These are phyloP conservation scores for Gentiana macrophylla DNA, from an alignment of 257 asterid genomes.

Conservation along the genomic window DNA sequence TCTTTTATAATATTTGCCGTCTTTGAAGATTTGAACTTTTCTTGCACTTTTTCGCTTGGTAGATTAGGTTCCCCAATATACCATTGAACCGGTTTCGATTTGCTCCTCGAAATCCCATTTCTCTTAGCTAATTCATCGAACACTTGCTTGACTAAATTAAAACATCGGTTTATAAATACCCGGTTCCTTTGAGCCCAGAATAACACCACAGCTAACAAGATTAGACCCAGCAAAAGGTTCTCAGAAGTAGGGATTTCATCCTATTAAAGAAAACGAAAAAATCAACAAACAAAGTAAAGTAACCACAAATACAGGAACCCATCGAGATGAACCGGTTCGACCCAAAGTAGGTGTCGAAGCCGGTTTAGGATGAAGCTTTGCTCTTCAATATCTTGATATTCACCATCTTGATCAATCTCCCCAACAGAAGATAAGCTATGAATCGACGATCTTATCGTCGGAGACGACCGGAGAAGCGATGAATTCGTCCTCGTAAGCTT, in stretches of 20 bases:
- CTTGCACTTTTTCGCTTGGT: slow-evolving; percentile 3
- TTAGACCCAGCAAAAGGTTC: slow-evolving; percentile 46
- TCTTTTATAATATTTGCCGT: slow-evolving; percentile 31
- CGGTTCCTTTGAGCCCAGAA: slow-evolving; percentile 39
- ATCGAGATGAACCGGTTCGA: slow-evolving; percentile 8
- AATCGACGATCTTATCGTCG: slow-evolving; percentile 70
- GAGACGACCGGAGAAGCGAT: slow-evolving; percentile 90
- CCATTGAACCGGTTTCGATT: slow-evolving; percentile 67
- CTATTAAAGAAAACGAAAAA: slow-evolving; percentile 36
- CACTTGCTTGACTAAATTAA: slow-evolving; percentile 23
- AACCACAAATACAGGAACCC: slow-evolving; percentile 35
- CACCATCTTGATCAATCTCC: slow-evolving; percentile 47
- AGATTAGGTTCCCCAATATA: slow-evolving; percentile 53
- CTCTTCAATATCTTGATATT: slow-evolving; percentile 59
- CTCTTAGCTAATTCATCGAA: slow-evolving; percentile 26
- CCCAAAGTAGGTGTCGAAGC: slow-evolving; percentile 12
- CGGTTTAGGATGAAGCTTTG: slow-evolving; percentile 72
- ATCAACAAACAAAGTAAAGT: slow-evolving; percentile 40
- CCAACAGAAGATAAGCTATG: slow-evolving; percentile 69
- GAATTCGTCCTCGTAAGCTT: slow-evolving; percentile 77
- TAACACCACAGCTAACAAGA: slow-evolving; percentile 49
- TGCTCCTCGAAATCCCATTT: slow-evolving; percentile 31
- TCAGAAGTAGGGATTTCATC: slow-evolving; percentile 51
- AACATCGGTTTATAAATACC: slow-evolving; percentile 24
- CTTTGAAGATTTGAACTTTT: slow-evolving; percentile 10